These are phyloP conservation scores for Tetracladium setigerum DNA, from an alignment of 495 filamentous ascomycete species.

Conservation along the genomic window DNA sequence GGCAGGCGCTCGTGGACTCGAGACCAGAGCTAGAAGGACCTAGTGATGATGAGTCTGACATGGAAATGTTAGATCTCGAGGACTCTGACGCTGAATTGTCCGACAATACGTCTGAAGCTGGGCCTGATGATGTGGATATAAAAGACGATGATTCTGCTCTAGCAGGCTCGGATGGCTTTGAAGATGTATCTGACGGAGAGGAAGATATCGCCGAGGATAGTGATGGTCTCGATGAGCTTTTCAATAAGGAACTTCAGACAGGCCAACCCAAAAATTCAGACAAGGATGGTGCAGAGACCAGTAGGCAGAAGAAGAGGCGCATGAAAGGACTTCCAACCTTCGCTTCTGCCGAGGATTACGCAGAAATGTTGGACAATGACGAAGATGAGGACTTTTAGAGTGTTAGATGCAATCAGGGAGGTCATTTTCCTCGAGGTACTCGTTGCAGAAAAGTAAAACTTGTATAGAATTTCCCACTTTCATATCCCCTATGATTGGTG, in stretches of 20 bases:
- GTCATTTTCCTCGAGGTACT: background rate
- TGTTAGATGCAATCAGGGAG: background rate
- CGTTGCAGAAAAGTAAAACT: background rate
- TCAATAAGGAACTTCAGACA: constrained; percentile 23
- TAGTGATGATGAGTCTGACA: constrained; percentile 49
- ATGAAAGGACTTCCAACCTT: constrained; percentile 85
- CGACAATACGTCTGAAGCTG: constrained; percentile 40
- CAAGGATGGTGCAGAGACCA: constrained; percentile 33
- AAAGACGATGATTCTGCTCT: constrained; percentile 36
- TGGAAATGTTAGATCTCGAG: constrained; percentile 60
- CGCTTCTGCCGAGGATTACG: constrained; percentile 90
- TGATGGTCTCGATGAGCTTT: constrained; percentile 42
- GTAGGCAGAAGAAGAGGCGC: constrained; percentile 66
- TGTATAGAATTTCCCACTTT: background rate
- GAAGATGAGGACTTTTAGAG: constrained; percentile 34
- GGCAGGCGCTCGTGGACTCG: constrained; percentile 83
- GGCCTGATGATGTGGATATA: constrained; percentile 34
- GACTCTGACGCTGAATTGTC: constrained; percentile 40
- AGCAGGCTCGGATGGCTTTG: constrained; percentile 31
- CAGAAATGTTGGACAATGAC: constrained; percentile 70
- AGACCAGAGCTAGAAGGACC: constrained; percentile 67
- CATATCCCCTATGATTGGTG: background rate
- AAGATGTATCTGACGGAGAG: constrained; percentile 28
- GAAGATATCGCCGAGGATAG: constrained; percentile 38
- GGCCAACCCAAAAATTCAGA: constrained; percentile 21